phyloP scores from a whole-genome alignment of 805 yeast genomes.

The Myxozyma nipponensis region DNA sequence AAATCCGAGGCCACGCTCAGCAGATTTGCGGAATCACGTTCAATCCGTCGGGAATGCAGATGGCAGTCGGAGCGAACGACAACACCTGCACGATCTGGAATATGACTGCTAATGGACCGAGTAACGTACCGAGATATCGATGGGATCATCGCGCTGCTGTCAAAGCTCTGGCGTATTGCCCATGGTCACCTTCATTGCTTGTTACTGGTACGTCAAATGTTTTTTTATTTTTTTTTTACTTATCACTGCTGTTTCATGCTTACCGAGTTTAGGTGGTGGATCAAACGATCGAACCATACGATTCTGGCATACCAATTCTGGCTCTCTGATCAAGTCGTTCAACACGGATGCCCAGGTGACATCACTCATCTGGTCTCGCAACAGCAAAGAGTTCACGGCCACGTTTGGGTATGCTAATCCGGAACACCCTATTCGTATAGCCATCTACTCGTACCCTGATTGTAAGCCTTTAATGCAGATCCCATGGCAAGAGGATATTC shows the following conservation, averaged over 20 bases:
- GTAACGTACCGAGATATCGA: constrained; percentile 39
- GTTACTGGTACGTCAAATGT: constrained; percentile 49
- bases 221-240: neutral
- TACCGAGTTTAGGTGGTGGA: constrained; percentile 90
- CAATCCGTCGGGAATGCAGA: constrained; percentile 48
- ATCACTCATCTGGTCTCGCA: constrained; percentile 69
- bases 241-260: too few species aligned
- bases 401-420: constrained; percentile 76
- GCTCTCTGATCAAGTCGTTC: constrained; percentile 58
- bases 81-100: constrained; percentile 79
- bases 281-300: constrained; percentile 71
- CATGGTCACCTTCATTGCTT: constrained; percentile 74
- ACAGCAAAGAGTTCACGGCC: constrained; percentile 61
- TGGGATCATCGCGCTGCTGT: constrained; percentile 81
- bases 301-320: constrained; percentile 83
- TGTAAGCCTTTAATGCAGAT: constrained; percentile 38
- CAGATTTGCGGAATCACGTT: constrained; percentile 48
- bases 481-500: constrained; percentile 37
- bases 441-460: constrained; percentile 65
- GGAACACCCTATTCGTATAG: constrained; percentile 49
- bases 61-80: constrained; percentile 84
- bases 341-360: constrained; percentile 73
- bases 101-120: constrained; percentile 43
- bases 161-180: constrained; percentile 85
- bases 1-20: constrained; percentile 29